A percentile compares a stretch with the other conserved stretches of the same genome.
Evolutionary conservation across 768 basidiomycete species (phyloP).

Genomic region (Piloderma croceum): DNA sequence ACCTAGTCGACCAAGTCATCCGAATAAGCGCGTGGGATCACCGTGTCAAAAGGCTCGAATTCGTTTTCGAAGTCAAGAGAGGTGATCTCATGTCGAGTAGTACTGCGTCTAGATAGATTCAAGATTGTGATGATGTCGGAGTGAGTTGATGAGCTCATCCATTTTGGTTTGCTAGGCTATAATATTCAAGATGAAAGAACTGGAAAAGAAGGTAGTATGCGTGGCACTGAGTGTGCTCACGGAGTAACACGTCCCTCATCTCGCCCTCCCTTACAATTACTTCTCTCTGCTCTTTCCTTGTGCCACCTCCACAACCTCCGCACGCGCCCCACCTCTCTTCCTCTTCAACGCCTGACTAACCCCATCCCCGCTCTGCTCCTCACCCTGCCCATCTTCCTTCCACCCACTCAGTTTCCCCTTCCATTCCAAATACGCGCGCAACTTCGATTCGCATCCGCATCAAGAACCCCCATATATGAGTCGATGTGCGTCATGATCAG

Average conservation of each 20-base stretch:
- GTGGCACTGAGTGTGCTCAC: too few relatives aligned
- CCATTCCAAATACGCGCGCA: constrained; percentile 76
- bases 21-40: constrained; percentile 81
- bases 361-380: constrained; percentile 26
- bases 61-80: constrained; percentile 40
- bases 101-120: constrained; percentile 18
- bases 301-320: not conserved
- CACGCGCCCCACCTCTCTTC: constrained; percentile 71
- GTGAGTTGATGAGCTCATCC: too few relatives aligned
- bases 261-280: constrained; percentile 21
- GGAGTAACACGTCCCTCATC: constrained; percentile 43
- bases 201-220: too few relatives aligned
- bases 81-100: constrained; percentile 31
- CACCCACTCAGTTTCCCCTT: constrained; percentile 47
- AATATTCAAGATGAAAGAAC: too few relatives aligned
- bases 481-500: constrained; percentile 86
- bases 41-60: constrained; percentile 77
- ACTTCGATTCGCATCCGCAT: constrained; percentile 56
- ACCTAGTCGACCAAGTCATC: constrained; percentile 91
- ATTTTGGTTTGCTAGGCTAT: too few relatives aligned
- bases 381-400: constrained; percentile 30
- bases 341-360: constrained; percentile 72
- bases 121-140: constrained; percentile 4
- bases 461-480: constrained; percentile 76
- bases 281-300: not conserved